Evolutionary conservation across 2,329 filamentous ascomycete genomes (phyloP), one percentile per base, ranked within the genome.

Genomic region (Fusarium sp.): DNA sequence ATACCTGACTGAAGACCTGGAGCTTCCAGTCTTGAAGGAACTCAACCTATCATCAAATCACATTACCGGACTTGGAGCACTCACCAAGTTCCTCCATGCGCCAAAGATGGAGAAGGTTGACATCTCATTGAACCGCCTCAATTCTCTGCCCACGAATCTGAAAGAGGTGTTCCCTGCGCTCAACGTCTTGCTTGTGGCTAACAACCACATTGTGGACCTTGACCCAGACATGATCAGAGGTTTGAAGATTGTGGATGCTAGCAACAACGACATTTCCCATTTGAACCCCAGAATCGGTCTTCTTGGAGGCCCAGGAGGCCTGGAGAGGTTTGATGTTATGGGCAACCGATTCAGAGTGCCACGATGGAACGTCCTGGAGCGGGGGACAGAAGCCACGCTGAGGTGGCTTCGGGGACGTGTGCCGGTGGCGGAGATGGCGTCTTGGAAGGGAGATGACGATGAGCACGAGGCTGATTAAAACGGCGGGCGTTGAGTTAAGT

Each of bases 301-400:
- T 14, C 86, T 97, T 0, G 92, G 92, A 27, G 92, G 92, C 2
- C 86, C 82, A 6, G 87, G 87, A 3, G 84, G 91, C 77, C 72
- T 90, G 84, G 85, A 93, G 87, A 82, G 89, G 64, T 85, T 98
- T 11, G 93, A 97, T 57, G 93, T 98, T 5, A 90, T 90, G 32
- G 95, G 95, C 0, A 98, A 98, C 81, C 88, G 92, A 35, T 98
- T 98, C 84, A 89, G 94, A 35, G 95, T 98, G 35, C 96, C 96
- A 0, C 91, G 94, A 66, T 95, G 93, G 85, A 93, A 93, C 72
- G 89, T 98, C 8, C 84, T 98, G 57, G 93, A 96, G 70, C 93
- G 95, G 72, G 96, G 96, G 1, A 98, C 95, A 0, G 95, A 97
- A 77, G 93, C 94, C 3, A 92, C 95, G 0, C 84, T 98, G 75